Evolutionary conservation across 768 basidiomycete species (phyloP).

Genomic region (Amylocystis lapponica): DNA sequence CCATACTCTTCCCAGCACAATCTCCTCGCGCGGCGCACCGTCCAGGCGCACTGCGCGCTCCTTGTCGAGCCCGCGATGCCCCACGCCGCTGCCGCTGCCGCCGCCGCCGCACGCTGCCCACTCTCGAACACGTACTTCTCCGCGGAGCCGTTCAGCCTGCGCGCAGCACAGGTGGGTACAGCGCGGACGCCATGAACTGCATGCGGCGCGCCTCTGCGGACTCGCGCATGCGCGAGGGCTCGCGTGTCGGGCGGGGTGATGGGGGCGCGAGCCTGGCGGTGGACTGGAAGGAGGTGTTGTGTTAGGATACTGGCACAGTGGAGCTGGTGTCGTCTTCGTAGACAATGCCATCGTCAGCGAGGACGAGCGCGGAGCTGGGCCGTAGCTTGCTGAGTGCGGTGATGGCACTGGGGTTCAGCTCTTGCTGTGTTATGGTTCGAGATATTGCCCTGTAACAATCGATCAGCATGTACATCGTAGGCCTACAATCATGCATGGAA

Average conservation of each 20-base stretch:
- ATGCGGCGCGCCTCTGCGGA: conserved; percentile 78
- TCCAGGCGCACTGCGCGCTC: conserved; percentile 91
- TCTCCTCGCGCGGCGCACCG: conserved; percentile 56
- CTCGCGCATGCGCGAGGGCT: conserved; percentile 63
- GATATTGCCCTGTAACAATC: conserved; percentile 42
- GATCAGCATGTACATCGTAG: not conserved
- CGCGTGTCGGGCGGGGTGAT: conserved; percentile 26
- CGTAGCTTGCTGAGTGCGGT: conserved; percentile 59
- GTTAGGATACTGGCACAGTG: conserved; percentile 15
- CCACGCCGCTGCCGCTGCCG: conserved; percentile 42
- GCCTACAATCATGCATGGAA: not conserved
- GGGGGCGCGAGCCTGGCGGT: conserved; percentile 46
- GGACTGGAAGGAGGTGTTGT: conserved; percentile 78
- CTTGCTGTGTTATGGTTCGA: conserved; percentile 62
- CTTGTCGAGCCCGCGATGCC: conserved; percentile 46
- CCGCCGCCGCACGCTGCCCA: conserved; percentile 81
- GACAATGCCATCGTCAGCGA: conserved; percentile 9
- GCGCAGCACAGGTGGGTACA: conserved; percentile 82
- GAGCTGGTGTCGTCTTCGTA: not conserved
- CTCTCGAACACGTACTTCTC: conserved; percentile 89
- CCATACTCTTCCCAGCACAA: conserved; percentile 47
- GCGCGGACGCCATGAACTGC: conserved; percentile 64
- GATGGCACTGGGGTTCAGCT: conserved; percentile 72
- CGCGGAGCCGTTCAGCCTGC: conserved; percentile 56
- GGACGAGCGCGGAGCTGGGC: conserved; percentile 56